These are phyloP conservation scores for Penicillium riverlandense DNA, from an alignment of 495 filamentous ascomycete species.

Conservation along the genomic window DNA sequence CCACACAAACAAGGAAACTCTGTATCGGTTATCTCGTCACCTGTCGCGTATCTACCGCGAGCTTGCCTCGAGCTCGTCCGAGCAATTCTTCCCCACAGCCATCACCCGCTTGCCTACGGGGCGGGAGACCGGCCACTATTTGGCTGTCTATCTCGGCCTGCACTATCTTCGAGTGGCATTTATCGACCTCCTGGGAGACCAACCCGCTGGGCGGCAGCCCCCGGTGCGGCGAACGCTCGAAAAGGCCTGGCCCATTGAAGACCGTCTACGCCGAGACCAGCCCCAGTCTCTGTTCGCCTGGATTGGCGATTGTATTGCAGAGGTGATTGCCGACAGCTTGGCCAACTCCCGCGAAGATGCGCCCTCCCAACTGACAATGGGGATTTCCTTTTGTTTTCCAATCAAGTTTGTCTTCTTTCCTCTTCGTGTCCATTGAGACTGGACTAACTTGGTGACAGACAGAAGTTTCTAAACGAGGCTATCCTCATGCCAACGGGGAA, in stretches of 20 bases:
- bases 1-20: constrained; percentile 18
- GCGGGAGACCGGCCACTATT: constrained; percentile 53
- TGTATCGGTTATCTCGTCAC: constrained; percentile 47
- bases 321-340: constrained; percentile 50
- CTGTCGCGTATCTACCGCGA: constrained; percentile 48
- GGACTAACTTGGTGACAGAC: constrained; percentile 34
- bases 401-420: constrained; percentile 50
- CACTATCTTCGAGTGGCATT: constrained; percentile 70
- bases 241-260: constrained; percentile 65
- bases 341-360: constrained; percentile 21
- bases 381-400: constrained; percentile 75
- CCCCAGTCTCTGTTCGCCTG: constrained; percentile 63
- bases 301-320: constrained; percentile 65
- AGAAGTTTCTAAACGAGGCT: constrained; percentile 61
- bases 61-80: constrained; percentile 50
- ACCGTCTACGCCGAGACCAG: constrained; percentile 61
- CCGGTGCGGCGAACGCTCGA: constrained; percentile 52
- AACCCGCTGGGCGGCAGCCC: constrained; percentile 15
- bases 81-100: constrained; percentile 68
- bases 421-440: neutral
- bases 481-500: constrained; percentile 74
- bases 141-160: constrained; percentile 69
- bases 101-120: constrained; percentile 58
- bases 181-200: constrained; percentile 52
- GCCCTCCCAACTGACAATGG: constrained; percentile 51